Conservation (phyloP, 768 basidiomycete genomes). For the Rhodotorula kratochvilovae region DNA sequence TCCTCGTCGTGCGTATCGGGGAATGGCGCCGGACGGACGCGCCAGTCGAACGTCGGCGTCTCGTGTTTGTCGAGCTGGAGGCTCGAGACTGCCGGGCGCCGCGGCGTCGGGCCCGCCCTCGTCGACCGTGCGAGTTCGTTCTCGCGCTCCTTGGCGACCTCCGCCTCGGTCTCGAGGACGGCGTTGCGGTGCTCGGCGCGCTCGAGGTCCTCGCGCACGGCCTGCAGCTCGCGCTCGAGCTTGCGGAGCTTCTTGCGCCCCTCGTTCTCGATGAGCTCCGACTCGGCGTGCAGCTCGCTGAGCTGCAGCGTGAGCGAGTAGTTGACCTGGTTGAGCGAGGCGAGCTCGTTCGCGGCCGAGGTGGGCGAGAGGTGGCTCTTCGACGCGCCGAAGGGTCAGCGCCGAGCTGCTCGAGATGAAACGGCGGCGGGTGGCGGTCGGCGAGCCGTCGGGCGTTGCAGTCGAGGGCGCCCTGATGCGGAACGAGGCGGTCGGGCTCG, state of each 20-base stretch:
- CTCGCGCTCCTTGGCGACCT: background rate
- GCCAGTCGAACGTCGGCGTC: background rate
- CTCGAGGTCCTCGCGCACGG: slow-evolving; percentile 34
- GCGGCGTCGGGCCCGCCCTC: background rate
- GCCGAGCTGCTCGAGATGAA: slow-evolving; percentile 4
- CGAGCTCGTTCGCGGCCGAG: background rate
- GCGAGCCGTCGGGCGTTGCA: background rate
- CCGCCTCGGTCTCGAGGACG: slow-evolving; percentile 9
- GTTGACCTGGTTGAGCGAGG: slow-evolving; percentile 26
- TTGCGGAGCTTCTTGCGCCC: slow-evolving; percentile 36
- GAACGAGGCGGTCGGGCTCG: background rate
- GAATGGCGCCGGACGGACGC: background rate
- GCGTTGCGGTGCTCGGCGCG: slow-evolving; percentile 29
- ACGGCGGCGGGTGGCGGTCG: slow-evolving; percentile 2
- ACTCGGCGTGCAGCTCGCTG: slow-evolving; percentile 26
- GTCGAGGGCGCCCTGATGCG: background rate
- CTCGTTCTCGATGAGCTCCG: slow-evolving; percentile 19
- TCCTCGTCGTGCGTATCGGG: background rate
- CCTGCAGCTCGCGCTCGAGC: slow-evolving; percentile 41
- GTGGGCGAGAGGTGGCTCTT: slow-evolving; percentile 8
- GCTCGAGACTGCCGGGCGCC: background rate
- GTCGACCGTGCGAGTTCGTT: slow-evolving; percentile 2
- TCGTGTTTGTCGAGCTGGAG: background rate
- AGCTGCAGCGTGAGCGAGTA: slow-evolving; percentile 26
- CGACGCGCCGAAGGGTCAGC: slow-evolving; percentile 3